Percentiles rank a stretch among this genome's conserved stretches.
phyloP scores from a whole-genome alignment of 495 filamentous ascomycete species.

The Aspergillus kassunensis region DNA sequence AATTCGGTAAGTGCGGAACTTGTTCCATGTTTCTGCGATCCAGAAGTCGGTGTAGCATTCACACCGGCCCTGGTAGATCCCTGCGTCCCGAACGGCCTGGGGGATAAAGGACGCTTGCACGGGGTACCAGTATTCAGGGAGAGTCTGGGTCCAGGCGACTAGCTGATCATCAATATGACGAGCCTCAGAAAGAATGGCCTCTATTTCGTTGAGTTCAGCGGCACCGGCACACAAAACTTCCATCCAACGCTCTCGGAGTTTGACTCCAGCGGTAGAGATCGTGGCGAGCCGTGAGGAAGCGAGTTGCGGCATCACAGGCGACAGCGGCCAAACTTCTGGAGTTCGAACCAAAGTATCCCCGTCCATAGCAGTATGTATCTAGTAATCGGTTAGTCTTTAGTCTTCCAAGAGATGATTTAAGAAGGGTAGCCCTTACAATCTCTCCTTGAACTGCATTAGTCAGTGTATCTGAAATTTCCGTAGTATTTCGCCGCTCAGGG shows the following conservation, averaged over 20 bases:
- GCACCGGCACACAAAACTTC: neutral
- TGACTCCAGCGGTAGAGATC: conserved; percentile 24
- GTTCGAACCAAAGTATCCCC: conserved; percentile 21
- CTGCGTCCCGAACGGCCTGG: conserved; percentile 29
- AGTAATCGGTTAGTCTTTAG: conserved; percentile 4
- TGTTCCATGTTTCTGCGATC: conserved; percentile 60
- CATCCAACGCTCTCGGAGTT: conserved; percentile 28
- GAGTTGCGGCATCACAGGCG: conserved; percentile 11
- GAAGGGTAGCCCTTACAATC: conserved; percentile 24
- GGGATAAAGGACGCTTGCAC: conserved; percentile 30
- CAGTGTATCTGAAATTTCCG: conserved; percentile 18
- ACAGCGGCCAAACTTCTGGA: conserved; percentile 27
- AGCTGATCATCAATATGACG: conserved; percentile 26
- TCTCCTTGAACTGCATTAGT: conserved; percentile 28
- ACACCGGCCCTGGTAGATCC: conserved; percentile 48
- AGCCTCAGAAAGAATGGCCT: conserved; percentile 23
- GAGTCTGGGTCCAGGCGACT: conserved; percentile 23
- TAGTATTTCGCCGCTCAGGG: conserved; percentile 11
- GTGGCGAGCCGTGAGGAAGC: conserved; percentile 24
- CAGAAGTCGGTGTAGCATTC: conserved; percentile 59
- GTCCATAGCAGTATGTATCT: conserved; percentile 29
- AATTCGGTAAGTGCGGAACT: conserved; percentile 56
- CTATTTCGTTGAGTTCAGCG: conserved; percentile 12
- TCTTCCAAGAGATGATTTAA: neutral
- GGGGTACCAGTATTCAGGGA: conserved; percentile 31